Conservation (phyloP, 2,329 filamentous ascomycete genomes). For the Cladophialophora bantiana region DNA sequence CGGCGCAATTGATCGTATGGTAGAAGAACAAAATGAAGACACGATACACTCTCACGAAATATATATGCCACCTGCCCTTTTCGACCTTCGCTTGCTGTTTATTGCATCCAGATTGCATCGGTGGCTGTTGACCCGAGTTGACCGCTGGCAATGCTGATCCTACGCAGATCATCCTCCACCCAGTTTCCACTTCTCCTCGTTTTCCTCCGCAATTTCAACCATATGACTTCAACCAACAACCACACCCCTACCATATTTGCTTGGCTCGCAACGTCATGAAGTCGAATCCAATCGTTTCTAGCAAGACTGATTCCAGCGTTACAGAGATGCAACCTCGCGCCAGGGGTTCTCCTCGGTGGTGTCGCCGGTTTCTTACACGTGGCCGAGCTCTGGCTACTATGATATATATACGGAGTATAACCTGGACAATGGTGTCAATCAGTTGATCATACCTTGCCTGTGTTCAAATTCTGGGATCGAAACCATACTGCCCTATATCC, state of each 20-base stretch:
- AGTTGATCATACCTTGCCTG: background rate
- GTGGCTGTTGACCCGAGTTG: conserved; percentile 14
- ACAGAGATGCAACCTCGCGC: conserved; percentile 16
- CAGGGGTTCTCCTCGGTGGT: background rate
- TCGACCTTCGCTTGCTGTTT: conserved; percentile 1
- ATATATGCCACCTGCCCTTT: background rate
- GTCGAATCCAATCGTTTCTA: conserved; percentile 9
- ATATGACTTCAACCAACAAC: background rate
- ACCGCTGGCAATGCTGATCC: conserved; percentile 6
- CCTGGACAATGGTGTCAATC: background rate
- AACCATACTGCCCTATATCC: background rate
- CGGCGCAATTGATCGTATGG: background rate
- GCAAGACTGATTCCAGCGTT: background rate
- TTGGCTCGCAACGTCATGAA: conserved; percentile 16
- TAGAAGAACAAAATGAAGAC: conserved; percentile 15
- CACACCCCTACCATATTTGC: background rate
- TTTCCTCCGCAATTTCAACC: conserved; percentile 16
- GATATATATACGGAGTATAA: background rate
- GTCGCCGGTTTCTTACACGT: background rate
- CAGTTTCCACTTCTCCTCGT: conserved; percentile 16
- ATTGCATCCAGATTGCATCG: conserved; percentile 2
- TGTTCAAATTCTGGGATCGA: background rate
- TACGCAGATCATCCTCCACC: conserved; percentile 12
- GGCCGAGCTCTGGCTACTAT: background rate
- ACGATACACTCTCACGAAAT: conserved; percentile 2